Evolutionary conservation across 768 basidiomycete species (phyloP).

Genomic region (Tylopilus cervinicoccineus): DNA sequence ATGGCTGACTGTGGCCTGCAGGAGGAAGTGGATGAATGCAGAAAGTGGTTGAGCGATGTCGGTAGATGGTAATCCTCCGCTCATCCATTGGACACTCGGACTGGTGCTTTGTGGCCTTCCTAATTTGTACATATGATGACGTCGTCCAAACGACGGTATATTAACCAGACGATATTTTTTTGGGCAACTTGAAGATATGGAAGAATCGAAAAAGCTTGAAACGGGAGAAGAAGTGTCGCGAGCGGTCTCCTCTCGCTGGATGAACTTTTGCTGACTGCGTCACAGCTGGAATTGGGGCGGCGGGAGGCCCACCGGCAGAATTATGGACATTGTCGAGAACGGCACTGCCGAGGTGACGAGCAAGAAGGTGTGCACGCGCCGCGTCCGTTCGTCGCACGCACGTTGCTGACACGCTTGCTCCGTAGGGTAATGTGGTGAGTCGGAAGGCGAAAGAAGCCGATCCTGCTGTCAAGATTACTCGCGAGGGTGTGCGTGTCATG

Average conservation of each 20-base stretch:
- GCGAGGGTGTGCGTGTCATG: slow-evolving; percentile 37
- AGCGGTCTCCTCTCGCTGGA: slow-evolving; percentile 6
- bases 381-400: background rate
- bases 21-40: slow-evolving; percentile 25
- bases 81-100: background rate
- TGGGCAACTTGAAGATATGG: slow-evolving; percentile 5
- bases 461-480: slow-evolving; percentile 45
- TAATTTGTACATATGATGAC: slow-evolving; percentile 16
- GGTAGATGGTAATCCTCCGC: slow-evolving; percentile 4
- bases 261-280: background rate
- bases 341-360: slow-evolving; percentile 43
- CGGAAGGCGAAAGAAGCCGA: slow-evolving; percentile 44
- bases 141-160: slow-evolving; percentile 1
- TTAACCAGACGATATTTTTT: background rate
- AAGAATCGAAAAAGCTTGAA: slow-evolving; percentile 24
- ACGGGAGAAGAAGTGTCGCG: slow-evolving; percentile 36
- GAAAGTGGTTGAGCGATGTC: slow-evolving; percentile 18
- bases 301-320: slow-evolving; percentile 30
- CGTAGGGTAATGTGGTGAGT: slow-evolving; percentile 40
- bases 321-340: slow-evolving; percentile 39
- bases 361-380: slow-evolving; percentile 36
- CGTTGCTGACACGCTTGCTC: background rate
- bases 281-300: slow-evolving; percentile 37
- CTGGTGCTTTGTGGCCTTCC: slow-evolving; percentile 5
- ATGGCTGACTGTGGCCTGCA: slow-evolving; percentile 10